phyloP scores from a whole-genome alignment of 768 basidiomycete species.

The Boletus subcaerulescens region DNA sequence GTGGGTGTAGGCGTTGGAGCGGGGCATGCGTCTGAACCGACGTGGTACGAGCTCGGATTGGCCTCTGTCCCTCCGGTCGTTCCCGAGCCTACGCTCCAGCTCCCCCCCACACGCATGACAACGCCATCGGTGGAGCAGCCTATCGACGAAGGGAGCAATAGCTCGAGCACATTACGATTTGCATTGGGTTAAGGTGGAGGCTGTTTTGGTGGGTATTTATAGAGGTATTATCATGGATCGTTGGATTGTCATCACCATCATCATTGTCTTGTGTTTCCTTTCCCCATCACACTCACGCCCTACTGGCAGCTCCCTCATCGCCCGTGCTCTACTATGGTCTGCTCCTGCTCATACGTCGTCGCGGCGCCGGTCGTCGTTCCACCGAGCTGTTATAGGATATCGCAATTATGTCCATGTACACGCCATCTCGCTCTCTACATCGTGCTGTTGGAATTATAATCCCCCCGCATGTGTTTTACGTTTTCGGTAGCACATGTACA shows the following conservation, averaged over 20 bases:
- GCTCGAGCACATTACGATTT: slow-evolving; percentile 31
- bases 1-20: slow-evolving; percentile 9
- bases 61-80: slow-evolving; percentile 14
- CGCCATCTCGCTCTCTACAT: neutral
- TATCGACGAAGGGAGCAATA: slow-evolving; percentile 23
- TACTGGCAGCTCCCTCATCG: neutral
- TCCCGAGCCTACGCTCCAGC: slow-evolving; percentile 6
- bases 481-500: too few relatives aligned
- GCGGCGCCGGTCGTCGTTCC: too few relatives aligned
- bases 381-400: too few relatives aligned
- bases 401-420: neutral
- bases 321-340: neutral
- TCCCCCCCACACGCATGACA: slow-evolving; percentile 1
- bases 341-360: too few relatives aligned
- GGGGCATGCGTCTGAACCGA: slow-evolving; percentile 8
- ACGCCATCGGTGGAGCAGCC: slow-evolving; percentile 9
- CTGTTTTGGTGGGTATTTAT: slow-evolving; percentile 22
- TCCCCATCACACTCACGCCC: too few relatives aligned
- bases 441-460: slow-evolving; percentile 1
- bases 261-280: neutral
- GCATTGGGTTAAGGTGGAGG: slow-evolving; percentile 23
- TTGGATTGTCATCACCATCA: neutral
- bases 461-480: neutral
- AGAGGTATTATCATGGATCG: slow-evolving; percentile 19
- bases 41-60: slow-evolving; percentile 32